Base-by-base conservation (phyloP, 306 rosid genomes). In the Fragaria ananassa region DNA sequence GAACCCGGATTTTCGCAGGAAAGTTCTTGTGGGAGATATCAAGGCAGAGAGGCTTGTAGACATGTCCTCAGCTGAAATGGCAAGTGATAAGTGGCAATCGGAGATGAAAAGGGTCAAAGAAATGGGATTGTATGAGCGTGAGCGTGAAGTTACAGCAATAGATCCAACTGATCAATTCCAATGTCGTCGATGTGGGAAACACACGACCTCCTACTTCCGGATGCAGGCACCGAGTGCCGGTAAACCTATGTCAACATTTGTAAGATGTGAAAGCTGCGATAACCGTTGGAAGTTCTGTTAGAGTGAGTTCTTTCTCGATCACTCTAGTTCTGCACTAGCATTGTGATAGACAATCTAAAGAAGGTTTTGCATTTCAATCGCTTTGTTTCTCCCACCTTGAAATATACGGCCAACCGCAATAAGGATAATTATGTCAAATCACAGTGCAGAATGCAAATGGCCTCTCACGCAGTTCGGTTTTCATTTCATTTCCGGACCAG, bases 141-240 rank as follows among this genome's bases (percentile, higher is more conserved):
- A 92, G 85, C 93, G 93, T 10, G 99, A 86, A 81, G 80, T 13
- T 4, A 76, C 77, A 35, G 87, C 86, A 23, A 87, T 88, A 83
- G 97, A 92, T 31, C 89, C 99, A 8, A 95, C 99, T 2, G 97
- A 95, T 86, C 97, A 95, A 57, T 95, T 95, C 68, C 91, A 78
- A 86, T 92, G 99, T 17, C 90, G 96, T 29, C 87, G 97, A 53
- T 92, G 99, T n/a, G 97, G 97, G 56, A 91, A 95, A 39, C 89
- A 97, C 74, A 92, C 92, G 85, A 80, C 87, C 68, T 92, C 99
- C 68, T 92, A 95, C 75, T 91, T 90, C 85, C 97, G 92, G 78
- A 92, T 95, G 97, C 99, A 95, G 87, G 92, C 97, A 4, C 89
- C 97, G 74, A 95, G 99, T 88, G 99, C 99, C 0, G 99, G 92